phyloP scores from a whole-genome alignment of 768 basidiomycete species.

The Suillus discolor region DNA sequence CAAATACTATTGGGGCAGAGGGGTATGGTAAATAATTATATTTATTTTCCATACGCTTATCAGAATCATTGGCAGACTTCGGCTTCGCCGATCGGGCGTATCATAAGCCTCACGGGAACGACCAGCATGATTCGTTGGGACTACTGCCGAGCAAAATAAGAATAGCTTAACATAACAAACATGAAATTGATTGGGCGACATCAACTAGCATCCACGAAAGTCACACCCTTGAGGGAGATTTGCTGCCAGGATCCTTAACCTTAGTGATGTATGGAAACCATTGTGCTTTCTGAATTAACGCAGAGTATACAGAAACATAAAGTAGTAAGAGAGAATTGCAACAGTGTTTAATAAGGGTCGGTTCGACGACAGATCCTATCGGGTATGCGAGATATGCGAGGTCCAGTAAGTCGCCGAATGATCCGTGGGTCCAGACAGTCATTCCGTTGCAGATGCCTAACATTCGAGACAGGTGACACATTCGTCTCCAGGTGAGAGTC shows the following conservation, averaged over 20 bases:
- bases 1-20: not conserved
- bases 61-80: too few relatives aligned
- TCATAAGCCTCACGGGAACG: not conserved
- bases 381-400: conserved; percentile 48
- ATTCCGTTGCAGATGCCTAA: not conserved
- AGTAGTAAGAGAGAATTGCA: not conserved
- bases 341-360: conserved; percentile 2
- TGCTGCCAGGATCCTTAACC: not conserved
- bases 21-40: not conserved
- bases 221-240: not conserved
- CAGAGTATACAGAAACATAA: not conserved
- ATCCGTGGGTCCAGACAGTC: conserved; percentile 9
- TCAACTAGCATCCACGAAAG: not conserved
- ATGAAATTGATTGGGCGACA: not conserved
- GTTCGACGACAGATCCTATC: conserved; percentile 43
- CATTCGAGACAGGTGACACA: not conserved
- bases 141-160: not conserved
- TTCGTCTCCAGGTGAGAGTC: not conserved
- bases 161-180: not conserved
- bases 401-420: conserved; percentile 17
- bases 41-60: not conserved
- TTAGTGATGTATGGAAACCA: not conserved
- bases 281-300: not conserved
- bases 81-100: too few relatives aligned
- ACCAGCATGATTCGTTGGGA: not conserved